A percentile compares a stretch with the other conserved stretches of the same genome.
Evolutionary conservation across 2,329 filamentous ascomycete genomes (phyloP).

Genomic region (Trichophyton schoenleinii): DNA sequence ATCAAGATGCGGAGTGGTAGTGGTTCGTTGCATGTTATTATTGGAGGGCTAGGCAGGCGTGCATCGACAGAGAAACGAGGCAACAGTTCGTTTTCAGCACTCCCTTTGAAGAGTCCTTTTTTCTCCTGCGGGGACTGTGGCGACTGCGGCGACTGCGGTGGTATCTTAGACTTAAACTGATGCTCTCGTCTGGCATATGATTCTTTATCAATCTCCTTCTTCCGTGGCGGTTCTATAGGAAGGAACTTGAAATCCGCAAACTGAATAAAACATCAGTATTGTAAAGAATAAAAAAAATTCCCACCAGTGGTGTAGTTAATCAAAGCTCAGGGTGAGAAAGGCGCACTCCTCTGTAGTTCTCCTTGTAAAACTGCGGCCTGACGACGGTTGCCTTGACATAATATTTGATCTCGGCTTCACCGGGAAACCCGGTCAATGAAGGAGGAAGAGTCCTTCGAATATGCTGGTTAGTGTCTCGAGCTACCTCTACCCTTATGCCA

Average conservation of each 20-base stretch:
- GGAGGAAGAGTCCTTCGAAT: slow-evolving; percentile 79
- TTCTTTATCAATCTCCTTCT: slow-evolving; percentile 55
- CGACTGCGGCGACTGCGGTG: no score
- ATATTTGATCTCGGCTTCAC: slow-evolving; percentile 81
- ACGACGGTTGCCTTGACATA: slow-evolving; percentile 93
- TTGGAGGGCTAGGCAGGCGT: slow-evolving; percentile 71
- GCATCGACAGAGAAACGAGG: slow-evolving; percentile 65
- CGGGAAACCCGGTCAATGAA: slow-evolving; percentile 73
- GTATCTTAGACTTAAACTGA: slow-evolving; percentile 36
- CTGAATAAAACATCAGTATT: slow-evolving; percentile 17
- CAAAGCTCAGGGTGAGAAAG: neutral
- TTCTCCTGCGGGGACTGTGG: slow-evolving; percentile 29
- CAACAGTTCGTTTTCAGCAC: slow-evolving; percentile 22
- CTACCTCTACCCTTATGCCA: slow-evolving; percentile 35
- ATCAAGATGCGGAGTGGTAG: slow-evolving; percentile 69
- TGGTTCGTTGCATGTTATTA: slow-evolving; percentile 79
- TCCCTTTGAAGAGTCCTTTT: slow-evolving; percentile 47
- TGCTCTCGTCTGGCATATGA: slow-evolving; percentile 67
- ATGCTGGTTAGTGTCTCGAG: slow-evolving; percentile 44
- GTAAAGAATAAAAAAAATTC: slow-evolving; percentile 1
- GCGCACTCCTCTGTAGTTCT: slow-evolving; percentile 58
- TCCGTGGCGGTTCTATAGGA: slow-evolving; percentile 79
- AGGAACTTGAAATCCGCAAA: slow-evolving; percentile 64
- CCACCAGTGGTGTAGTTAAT: neutral
- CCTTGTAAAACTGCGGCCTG: slow-evolving; percentile 75